These are phyloP conservation scores for Fusarium tuaranense DNA, from an alignment of 2,329 filamentous ascomycete genomes.

Conservation along the genomic window DNA sequence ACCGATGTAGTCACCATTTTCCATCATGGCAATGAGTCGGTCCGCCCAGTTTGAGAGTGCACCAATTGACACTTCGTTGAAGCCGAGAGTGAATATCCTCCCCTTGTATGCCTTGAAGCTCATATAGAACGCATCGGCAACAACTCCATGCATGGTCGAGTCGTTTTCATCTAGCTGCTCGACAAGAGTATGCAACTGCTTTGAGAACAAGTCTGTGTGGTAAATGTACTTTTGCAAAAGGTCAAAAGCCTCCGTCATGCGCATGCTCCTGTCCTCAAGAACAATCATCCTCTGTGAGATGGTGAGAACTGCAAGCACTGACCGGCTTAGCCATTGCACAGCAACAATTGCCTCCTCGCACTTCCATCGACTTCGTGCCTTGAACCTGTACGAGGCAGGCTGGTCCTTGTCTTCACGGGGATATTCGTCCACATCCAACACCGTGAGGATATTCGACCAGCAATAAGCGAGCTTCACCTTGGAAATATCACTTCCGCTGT, in stretches of 20 bases:
- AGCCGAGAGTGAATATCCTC: constrained; percentile 90
- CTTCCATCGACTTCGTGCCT: constrained; percentile 87
- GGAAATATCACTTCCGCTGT: constrained; percentile 76
- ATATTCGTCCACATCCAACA: constrained; percentile 87
- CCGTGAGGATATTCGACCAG: constrained; percentile 97
- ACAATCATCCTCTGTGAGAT: constrained; percentile 95
- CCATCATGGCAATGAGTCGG: constrained; percentile 91
- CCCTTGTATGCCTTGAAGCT: constrained; percentile 97
- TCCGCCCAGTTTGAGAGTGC: constrained; percentile 98
- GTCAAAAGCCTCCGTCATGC: constrained; percentile 95
- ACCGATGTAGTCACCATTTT: constrained; percentile 93
- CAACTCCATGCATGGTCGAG: constrained; percentile 90
- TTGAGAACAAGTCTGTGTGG: constrained; percentile 89
- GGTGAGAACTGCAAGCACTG: constrained; percentile 90
- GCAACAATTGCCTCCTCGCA: constrained; percentile 96
- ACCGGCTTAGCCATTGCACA: constrained; percentile 95
- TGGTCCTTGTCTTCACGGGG: constrained; percentile 78
- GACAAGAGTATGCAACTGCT: constrained; percentile 84
- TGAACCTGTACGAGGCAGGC: constrained; percentile 82
- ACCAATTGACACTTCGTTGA: constrained; percentile 91
- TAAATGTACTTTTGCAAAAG: constrained; percentile 92
- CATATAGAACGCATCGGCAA: constrained; percentile 98
- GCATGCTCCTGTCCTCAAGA: constrained; percentile 87
- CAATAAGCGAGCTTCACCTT: constrained; percentile 94
- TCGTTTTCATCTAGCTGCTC: constrained; percentile 92